These are phyloP conservation scores for Podaxis rugospora DNA, from an alignment of 768 basidiomycete genomes.

Conservation along the genomic window DNA sequence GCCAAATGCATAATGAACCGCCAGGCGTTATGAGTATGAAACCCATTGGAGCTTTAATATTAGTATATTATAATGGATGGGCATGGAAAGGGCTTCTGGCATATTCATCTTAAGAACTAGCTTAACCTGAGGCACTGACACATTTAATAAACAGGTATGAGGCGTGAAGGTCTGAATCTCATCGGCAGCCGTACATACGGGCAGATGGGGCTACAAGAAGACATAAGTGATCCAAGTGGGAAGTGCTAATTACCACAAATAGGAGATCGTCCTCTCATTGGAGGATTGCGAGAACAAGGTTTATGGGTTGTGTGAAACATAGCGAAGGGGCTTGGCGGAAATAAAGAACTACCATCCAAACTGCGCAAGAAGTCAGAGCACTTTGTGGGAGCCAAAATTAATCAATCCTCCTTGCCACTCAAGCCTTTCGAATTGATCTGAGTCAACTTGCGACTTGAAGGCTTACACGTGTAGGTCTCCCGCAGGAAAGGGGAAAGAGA, in stretches of 20 bases:
- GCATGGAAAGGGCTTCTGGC: not conserved
- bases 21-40: not conserved
- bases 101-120: not conserved
- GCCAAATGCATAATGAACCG: not conserved
- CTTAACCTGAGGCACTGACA: not conserved
- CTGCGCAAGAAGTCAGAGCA: not conserved
- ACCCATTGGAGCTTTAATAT: not conserved
- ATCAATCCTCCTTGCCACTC: not conserved
- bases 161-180: not conserved
- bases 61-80: not conserved
- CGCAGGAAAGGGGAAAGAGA: not conserved
- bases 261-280: not conserved
- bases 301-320: not conserved
- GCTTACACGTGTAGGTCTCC: conserved; percentile 2
- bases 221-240: not conserved
- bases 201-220: not conserved
- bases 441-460: not conserved
- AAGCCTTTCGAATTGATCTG: not conserved
- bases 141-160: not conserved
- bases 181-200: not conserved
- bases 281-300: not conserved
- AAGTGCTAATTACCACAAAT: not conserved
- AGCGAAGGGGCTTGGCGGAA: not conserved
- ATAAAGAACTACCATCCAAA: not conserved
- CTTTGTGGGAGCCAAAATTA: conserved; percentile 7